Percentiles rank a stretch among this genome's conserved stretches.
Evolutionary conservation across 345 rosid species (phyloP).

Genomic region (Cardamine chenopodiifolia): DNA sequence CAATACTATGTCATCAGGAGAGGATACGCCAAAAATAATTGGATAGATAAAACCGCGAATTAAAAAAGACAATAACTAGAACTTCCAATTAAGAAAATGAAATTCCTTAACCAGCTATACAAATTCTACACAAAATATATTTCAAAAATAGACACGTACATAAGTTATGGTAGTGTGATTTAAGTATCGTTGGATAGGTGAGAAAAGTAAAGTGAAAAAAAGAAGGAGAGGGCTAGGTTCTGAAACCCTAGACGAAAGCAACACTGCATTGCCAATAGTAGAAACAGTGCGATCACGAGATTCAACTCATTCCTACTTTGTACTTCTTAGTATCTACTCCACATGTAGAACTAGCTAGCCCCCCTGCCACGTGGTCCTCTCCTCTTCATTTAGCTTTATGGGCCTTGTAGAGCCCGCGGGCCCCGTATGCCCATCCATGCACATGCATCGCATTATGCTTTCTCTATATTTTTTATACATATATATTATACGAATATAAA

Average conservation of each 20-base stretch:
- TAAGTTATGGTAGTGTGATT: constrained; percentile 13
- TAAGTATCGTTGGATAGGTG: constrained; percentile 9
- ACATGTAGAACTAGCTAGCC: constrained; percentile 41
- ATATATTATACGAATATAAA: background rate
- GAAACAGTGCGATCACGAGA: constrained; percentile 46
- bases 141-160: background rate
- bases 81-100: constrained; percentile 9
- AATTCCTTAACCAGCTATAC: constrained; percentile 6
- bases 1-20: background rate
- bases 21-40: background rate
- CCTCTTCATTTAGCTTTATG: constrained; percentile 37
- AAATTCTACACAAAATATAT: constrained; percentile 11
- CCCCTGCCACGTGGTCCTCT: constrained; percentile 44
- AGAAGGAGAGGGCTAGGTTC: constrained; percentile 23
- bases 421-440: constrained; percentile 43
- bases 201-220: constrained; percentile 16
- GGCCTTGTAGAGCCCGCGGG: constrained; percentile 32
- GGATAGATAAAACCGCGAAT: background rate
- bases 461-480: background rate
- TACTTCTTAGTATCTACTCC: constrained; percentile 43
- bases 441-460: constrained; percentile 35
- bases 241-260: constrained; percentile 46
- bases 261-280: constrained; percentile 40
- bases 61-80: background rate
- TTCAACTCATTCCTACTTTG: constrained; percentile 44